Percentiles rank a stretch among this genome's conserved stretches.
Conservation (phyloP, 2,329 filamentous ascomycete genomes). For the Diaporthe nobilis region DNA sequence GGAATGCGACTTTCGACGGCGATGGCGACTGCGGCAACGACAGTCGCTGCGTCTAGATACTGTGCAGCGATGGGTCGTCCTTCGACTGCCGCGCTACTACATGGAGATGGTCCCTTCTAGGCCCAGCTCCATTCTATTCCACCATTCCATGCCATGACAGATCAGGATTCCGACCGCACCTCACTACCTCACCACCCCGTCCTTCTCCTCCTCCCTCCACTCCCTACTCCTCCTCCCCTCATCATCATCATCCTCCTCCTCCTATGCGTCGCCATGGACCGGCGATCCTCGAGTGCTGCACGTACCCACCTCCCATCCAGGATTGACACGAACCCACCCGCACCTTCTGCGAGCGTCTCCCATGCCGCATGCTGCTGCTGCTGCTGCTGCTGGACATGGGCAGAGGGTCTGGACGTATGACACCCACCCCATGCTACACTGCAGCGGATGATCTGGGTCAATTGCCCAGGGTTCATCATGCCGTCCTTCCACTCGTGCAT, state of each 20-base stretch:
- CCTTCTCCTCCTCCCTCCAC: neutral
- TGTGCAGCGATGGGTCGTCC: neutral
- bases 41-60: neutral
- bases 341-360: constrained; percentile 14
- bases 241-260: too few species aligned
- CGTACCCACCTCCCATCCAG: neutral
- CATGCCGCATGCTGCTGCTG: neutral
- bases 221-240: neutral
- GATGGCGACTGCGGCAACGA: constrained; percentile 4
- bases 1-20: neutral
- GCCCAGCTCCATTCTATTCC: neutral
- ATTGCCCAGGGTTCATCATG: constrained; percentile 14
- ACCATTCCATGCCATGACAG: neutral
- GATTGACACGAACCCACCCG: constrained; percentile 23
- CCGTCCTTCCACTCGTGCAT: constrained; percentile 26
- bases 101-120: neutral
- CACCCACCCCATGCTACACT: constrained; percentile 27
- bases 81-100: constrained; percentile 2
- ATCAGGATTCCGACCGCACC: constrained; percentile 3
- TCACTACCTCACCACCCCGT: neutral
- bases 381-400: neutral
- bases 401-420: constrained; percentile 30
- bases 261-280: neutral
- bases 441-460: constrained; percentile 32
- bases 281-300: constrained; percentile 11